Percentiles rank a stretch among this genome's conserved stretches.
Evolutionary conservation across 108 stramenopile genomes (phyloP).

Genomic region (Skeletonema costatum): DNA sequence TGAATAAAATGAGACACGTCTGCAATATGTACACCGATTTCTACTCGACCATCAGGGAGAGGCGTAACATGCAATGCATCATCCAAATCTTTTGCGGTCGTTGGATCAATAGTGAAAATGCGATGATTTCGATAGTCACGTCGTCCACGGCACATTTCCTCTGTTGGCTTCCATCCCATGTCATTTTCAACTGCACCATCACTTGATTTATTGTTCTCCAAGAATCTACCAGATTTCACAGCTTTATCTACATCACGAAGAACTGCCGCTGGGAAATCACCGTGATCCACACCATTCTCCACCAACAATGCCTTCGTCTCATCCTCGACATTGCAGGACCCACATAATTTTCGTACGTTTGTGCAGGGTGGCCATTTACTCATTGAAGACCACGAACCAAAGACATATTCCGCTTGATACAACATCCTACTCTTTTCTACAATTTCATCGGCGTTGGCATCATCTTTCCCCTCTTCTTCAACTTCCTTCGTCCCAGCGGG

Average conservation of each 20-base stretch:
- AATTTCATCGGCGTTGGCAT: not conserved
- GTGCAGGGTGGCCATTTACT: constrained; percentile 83
- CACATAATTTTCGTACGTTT: constrained; percentile 63
- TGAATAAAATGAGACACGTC: constrained; percentile 95
- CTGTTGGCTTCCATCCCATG: constrained; percentile 86
- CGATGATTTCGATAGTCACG: constrained; percentile 80
- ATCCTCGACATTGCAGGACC: constrained; percentile 79
- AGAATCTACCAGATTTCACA: constrained; percentile 65
- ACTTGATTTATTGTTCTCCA: constrained; percentile 6
- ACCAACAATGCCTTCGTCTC: constrained; percentile 89
- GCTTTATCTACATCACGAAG: constrained; percentile 70
- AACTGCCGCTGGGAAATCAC: constrained; percentile 80
- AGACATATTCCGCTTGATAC: constrained; percentile 63
- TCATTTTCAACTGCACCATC: constrained; percentile 38
- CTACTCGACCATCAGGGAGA: constrained; percentile 75
- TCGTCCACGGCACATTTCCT: constrained; percentile 64
- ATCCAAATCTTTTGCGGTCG: constrained; percentile 94
- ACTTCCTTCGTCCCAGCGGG: constrained; percentile 21
- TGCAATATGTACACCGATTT: constrained; percentile 97
- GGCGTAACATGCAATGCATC: constrained; percentile 91
- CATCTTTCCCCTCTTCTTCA: constrained; percentile 31
- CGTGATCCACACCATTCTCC: constrained; percentile 87
- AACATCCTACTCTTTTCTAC: constrained; percentile 32
- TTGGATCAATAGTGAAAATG: constrained; percentile 96
- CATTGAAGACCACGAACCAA: constrained; percentile 63